Conservation (phyloP, 2,329 filamentous ascomycete genomes). For the Neodidymelliopsis sp. region DNA sequence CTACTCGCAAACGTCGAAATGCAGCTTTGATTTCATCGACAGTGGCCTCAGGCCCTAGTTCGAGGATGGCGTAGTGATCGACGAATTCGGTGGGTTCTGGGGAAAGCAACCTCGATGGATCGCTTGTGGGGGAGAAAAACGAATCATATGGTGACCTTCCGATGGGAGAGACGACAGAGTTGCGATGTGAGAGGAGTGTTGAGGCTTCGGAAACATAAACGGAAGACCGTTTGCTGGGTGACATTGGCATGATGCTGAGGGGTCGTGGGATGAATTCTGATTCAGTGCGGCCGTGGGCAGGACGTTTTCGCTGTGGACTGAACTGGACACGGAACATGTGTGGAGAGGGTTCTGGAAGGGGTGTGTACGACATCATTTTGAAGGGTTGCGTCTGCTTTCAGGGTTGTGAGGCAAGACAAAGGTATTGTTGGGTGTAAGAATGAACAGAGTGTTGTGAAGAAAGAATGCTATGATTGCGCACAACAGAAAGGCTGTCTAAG, state of each 20-base stretch:
- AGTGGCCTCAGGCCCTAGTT: conserved; percentile 33
- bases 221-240: conserved; percentile 32
- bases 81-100: conserved; percentile 25
- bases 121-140: conserved; percentile 23
- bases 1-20: conserved; percentile 36
- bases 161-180: conserved; percentile 28
- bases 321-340: conserved; percentile 26
- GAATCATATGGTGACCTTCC: conserved; percentile 21
- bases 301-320: conserved; percentile 30
- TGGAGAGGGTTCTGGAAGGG: conserved; percentile 25
- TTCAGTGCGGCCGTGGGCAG: conserved; percentile 32
- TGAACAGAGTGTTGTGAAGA: conserved; percentile 17
- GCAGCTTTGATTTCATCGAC: conserved; percentile 40
- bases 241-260: conserved; percentile 27
- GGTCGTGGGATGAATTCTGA: conserved; percentile 34
- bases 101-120: conserved; percentile 9
- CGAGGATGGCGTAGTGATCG: conserved; percentile 44
- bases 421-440: conserved; percentile 15
- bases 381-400: conserved; percentile 6
- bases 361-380: conserved; percentile 31
- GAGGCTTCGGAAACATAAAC: conserved; percentile 39
- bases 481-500: conserved; percentile 23
- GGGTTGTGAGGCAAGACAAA: conserved; percentile 14
- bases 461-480: conserved; percentile 24
- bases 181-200: conserved; percentile 29